These are phyloP conservation scores for Leptographium wingfieldii DNA, from an alignment of 2,329 filamentous ascomycete genomes.

Conservation along the genomic window DNA sequence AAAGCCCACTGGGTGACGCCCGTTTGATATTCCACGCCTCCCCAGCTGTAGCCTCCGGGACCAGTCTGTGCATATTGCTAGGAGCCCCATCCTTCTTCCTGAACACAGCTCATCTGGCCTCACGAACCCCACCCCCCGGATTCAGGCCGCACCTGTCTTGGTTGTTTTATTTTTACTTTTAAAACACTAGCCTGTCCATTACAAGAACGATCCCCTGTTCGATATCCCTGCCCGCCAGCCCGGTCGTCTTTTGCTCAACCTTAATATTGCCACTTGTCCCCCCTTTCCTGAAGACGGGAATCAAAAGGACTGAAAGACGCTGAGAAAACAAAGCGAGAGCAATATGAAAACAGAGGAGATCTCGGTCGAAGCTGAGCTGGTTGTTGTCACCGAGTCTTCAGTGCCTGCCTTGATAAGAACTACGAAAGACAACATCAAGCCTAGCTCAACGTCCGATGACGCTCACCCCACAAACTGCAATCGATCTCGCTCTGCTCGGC, in stretches of 20 bases:
- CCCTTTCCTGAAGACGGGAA: neutral
- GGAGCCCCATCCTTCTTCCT: neutral
- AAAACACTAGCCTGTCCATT: neutral
- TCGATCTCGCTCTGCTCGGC: neutral
- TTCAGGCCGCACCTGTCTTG: neutral
- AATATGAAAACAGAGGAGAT: neutral
- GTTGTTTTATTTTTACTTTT: neutral
- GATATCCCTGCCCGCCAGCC: neutral
- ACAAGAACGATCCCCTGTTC: neutral
- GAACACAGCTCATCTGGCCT: neutral
- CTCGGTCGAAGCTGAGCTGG: neutral
- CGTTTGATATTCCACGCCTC: neutral
- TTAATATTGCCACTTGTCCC: conserved; percentile 1
- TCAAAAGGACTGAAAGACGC: neutral
- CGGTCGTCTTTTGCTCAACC: neutral
- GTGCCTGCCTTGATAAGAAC: neutral
- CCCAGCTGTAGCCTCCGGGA: neutral
- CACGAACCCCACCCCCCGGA: neutral
- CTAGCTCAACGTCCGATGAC: neutral
- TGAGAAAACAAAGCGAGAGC: neutral
- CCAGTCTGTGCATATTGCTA: neutral
- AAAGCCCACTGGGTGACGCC: too few relatives aligned
- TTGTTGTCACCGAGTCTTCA: neutral
- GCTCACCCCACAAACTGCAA: neutral
- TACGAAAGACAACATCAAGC: neutral